A percentile compares a stretch with the other conserved stretches of the same genome.
These are phyloP conservation scores for Tilletia walkeri DNA, from an alignment of 1,284 basidiomycete species.

Conservation along the genomic window DNA sequence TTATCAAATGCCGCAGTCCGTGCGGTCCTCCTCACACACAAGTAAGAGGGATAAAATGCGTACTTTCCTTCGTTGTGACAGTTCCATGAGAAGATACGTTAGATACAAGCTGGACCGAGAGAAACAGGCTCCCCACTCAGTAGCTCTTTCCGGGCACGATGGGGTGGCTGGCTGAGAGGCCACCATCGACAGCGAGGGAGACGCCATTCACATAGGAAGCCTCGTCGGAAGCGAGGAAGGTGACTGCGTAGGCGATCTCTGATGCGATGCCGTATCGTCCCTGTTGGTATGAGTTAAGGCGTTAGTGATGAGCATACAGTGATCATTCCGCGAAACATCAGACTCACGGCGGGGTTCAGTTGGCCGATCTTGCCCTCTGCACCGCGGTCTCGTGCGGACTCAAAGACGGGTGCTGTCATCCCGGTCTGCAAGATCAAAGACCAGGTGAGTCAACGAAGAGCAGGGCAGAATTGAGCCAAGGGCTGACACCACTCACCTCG, in stretches of 20 bases:
- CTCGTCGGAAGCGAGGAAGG: conserved; percentile 82
- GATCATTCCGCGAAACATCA: conserved; percentile 54
- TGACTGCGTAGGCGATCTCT: conserved; percentile 75
- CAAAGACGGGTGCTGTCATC: conserved; percentile 75
- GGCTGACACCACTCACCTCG: conserved; percentile 57
- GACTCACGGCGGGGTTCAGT: conserved; percentile 74
- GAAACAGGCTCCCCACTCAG: conserved; percentile 17
- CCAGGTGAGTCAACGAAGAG: conserved; percentile 25
- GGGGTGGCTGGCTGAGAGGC: conserved; percentile 71
- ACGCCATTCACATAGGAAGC: conserved; percentile 88
- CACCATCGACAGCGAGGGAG: conserved; percentile 81
- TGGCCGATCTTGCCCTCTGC: conserved; percentile 75
- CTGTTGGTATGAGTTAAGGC: conserved; percentile 15
- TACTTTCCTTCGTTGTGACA: too few species aligned
- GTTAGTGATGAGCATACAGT: neutral
- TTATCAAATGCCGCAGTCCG: neutral
- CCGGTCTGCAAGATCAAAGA: conserved; percentile 61
- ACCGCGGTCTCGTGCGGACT: conserved; percentile 72
- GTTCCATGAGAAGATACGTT: too few species aligned
- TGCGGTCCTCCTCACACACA: too few species aligned
- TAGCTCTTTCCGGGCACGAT: conserved; percentile 66
- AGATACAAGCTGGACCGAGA: too few species aligned
- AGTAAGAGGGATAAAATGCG: too few species aligned
- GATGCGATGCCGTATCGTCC: conserved; percentile 13
- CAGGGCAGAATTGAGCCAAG: conserved; percentile 19